These are phyloP conservation scores for Stagonosporopsis rhizophila DNA, from an alignment of 2,329 filamentous ascomycete species.

Conservation along the genomic window DNA sequence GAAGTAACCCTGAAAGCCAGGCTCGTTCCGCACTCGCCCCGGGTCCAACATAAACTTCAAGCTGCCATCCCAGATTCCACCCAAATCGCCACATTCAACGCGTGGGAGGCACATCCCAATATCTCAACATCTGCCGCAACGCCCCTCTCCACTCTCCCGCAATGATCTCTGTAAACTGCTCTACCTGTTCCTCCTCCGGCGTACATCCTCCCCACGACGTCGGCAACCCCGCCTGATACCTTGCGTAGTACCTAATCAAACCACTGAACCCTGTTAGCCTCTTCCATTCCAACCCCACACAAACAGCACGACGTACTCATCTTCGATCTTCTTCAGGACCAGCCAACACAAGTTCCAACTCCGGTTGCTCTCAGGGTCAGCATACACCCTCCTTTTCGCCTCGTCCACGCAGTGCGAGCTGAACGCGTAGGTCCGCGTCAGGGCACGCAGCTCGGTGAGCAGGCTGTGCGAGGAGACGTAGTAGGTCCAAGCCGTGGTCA, in stretches of 20 bases:
- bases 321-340: slow-evolving; percentile 69
- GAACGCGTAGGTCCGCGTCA: slow-evolving; percentile 73
- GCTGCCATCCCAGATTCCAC: not conserved
- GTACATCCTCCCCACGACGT: slow-evolving; percentile 73
- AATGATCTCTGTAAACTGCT: slow-evolving; percentile 68
- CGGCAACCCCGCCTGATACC: slow-evolving; percentile 65
- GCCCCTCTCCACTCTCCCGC: slow-evolving; percentile 72
- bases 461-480: slow-evolving; percentile 76
- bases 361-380: slow-evolving; percentile 69
- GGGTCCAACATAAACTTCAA: no score
- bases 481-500: slow-evolving; percentile 74
- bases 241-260: slow-evolving; percentile 68
- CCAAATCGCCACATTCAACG: not conserved
- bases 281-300: not conserved
- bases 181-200: slow-evolving; percentile 64
- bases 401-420: slow-evolving; percentile 69
- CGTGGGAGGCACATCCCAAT: slow-evolving; percentile 68
- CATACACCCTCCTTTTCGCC: slow-evolving; percentile 68
- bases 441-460: slow-evolving; percentile 71
- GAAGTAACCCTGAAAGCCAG: no score
- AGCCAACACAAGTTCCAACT: slow-evolving; percentile 83
- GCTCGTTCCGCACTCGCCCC: no score
- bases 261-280: slow-evolving; percentile 53
- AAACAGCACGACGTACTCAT: slow-evolving; percentile 61
- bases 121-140: slow-evolving; percentile 69